Percentiles rank a stretch among this genome's conserved stretches.
These are phyloP conservation scores for Phytopythium boreale DNA, from an alignment of 352 stramenopile genomes.

Conservation along the genomic window DNA sequence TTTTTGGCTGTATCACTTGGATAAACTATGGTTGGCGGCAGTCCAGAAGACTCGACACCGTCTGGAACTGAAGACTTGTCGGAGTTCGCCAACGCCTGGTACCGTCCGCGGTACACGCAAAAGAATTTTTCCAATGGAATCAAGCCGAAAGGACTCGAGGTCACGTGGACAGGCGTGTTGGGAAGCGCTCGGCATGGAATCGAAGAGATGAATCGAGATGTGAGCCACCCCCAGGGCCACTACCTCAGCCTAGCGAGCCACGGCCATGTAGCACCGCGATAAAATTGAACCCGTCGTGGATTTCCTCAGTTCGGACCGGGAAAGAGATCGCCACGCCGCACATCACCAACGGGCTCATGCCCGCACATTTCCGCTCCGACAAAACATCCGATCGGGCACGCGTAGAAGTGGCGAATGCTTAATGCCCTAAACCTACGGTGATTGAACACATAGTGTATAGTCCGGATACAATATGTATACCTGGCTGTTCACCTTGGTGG, in stretches of 20 bases:
- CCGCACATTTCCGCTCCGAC: conserved; percentile 5
- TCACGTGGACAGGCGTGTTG: not conserved
- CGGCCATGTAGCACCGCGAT: not conserved
- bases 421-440: not conserved
- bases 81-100: not conserved
- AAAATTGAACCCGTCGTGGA: not conserved
- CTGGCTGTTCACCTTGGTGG: not conserved
- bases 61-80: not conserved
- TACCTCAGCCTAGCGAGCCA: too few relatives aligned
- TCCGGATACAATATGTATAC: conserved; percentile 2
- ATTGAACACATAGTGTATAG: not conserved
- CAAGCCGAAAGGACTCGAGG: not conserved
- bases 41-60: not conserved
- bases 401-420: not conserved
- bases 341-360: not conserved
- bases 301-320: not conserved
- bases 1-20: not conserved
- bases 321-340: conserved; percentile 1
- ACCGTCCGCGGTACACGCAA: not conserved
- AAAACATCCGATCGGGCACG: not conserved
- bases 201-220: too few relatives aligned
- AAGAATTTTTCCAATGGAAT: not conserved
- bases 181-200: too few relatives aligned
- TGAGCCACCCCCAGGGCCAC: too few relatives aligned
- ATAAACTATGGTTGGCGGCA: not conserved